Percentiles rank a stretch among this genome's conserved stretches.
These are phyloP conservation scores for Rubroshorea leprosula DNA, from an alignment of 345 rosid species.

Conservation along the genomic window DNA sequence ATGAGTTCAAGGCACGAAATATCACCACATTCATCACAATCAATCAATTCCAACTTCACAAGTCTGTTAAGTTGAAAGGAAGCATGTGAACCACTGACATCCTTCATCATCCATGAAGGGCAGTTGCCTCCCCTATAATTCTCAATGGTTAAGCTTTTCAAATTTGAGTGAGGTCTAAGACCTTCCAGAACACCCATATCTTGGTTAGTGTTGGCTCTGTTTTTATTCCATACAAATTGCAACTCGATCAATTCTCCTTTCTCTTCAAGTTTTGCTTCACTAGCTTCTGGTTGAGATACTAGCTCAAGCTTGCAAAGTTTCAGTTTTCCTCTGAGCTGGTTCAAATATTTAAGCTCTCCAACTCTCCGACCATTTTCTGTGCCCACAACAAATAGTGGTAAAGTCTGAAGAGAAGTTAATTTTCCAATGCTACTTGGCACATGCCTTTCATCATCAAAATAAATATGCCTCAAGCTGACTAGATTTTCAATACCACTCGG, in stretches of 20 bases:
- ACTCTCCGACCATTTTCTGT: not conserved
- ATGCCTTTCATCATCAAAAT: not conserved
- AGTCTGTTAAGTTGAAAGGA: too few species aligned
- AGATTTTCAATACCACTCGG: not conserved
- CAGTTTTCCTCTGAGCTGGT: constrained; percentile 2
- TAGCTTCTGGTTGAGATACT: not conserved
- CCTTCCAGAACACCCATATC: constrained; percentile 3
- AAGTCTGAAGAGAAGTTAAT: constrained; percentile 5
- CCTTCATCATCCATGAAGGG: constrained; percentile 11
- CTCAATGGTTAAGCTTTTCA: constrained; percentile 9
- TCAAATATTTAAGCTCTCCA: constrained; percentile 4
- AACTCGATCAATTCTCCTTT: not conserved
- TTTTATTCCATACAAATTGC: not conserved
- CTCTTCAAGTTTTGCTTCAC: not conserved
- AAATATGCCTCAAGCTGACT: constrained; percentile 6
- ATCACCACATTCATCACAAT: too few species aligned
- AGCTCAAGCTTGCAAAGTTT: not conserved
- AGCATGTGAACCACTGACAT: too few species aligned
- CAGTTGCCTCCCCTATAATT: not conserved
- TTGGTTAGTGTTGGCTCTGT: not conserved
- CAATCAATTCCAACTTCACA: too few species aligned
- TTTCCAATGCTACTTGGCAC: not conserved
- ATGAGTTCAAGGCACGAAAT: too few species aligned
- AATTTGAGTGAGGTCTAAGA: constrained; percentile 1
- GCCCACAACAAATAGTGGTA: not conserved